Evolutionary conservation across 805 yeast genomes (phyloP), one percentile per base, ranked within the genome.

Genomic region (Kazachstania taianensis): DNA sequence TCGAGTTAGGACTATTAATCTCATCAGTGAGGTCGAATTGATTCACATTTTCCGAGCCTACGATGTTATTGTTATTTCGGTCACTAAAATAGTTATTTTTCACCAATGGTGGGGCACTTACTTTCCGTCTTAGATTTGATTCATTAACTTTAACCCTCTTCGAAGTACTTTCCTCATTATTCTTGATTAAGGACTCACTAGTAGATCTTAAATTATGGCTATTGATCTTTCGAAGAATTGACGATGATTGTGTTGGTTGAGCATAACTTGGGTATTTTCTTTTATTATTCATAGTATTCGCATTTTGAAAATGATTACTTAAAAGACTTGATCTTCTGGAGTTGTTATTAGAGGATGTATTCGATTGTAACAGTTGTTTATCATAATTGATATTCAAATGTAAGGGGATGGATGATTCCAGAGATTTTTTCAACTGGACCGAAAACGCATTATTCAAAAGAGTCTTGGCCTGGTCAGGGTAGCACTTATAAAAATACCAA

Each of bases 401-500:
- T 5, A 42, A 33, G 5, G 83, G 83, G 33, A 65, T 71, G 0
- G 75, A 62, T 48, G 74, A 66, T 39, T 78, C 86, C 12, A 83
- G 57, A 0, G 82, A 83, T 45, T 70, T 78, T 32, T 66, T 65
- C 18, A 54, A 33, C 32, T 57, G 59, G 2, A 44, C 38, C 2
- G 53, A 45, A 18, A 55, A 46, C 4, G 53, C 46, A 17, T 44
- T 48, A 7, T 39, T 41, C 10, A 66, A 43, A 7, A 74, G 40
- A 12, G 42, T 44, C 12, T 68, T 72, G 0, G 77, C 81, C 10
- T 63, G 59, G 0, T 57, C 49, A 0, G 83, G 81, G 59, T 73
- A 80, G 5, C 67, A 49, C 15, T 62, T 65, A 45, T 67, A 69
- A 37, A 74, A 69, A 10, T 71, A 63, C 96, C 96, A 87, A 49